These are phyloP conservation scores for Alternaria triticimaculans DNA, from an alignment of 2,329 filamentous ascomycete species.

Conservation along the genomic window DNA sequence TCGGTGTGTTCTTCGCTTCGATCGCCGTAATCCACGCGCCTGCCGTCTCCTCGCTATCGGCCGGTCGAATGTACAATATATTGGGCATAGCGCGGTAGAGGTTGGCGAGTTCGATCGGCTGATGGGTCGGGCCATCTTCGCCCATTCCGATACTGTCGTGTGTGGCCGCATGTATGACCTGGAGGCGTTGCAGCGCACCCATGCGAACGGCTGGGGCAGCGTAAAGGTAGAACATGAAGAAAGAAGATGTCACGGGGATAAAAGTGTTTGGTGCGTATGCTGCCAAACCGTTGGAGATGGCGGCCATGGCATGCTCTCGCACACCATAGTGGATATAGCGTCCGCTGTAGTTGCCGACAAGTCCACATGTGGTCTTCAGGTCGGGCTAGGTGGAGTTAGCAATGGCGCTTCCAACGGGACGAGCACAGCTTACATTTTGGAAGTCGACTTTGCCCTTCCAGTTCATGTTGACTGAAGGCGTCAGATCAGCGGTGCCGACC, in stretches of 20 bases:
- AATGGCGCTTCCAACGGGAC: accelerated
- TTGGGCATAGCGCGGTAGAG: constrained; percentile 70
- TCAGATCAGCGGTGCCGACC: constrained; percentile 69
- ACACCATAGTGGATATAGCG: constrained; percentile 57
- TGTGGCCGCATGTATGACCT: constrained; percentile 66
- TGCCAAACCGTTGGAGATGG: constrained; percentile 62
- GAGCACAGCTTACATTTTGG: constrained; percentile 39
- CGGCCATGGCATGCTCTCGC: constrained; percentile 46
- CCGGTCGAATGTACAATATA: constrained; percentile 65
- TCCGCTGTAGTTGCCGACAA: constrained; percentile 62
- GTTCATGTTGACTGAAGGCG: constrained; percentile 59
- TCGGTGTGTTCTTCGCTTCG: constrained; percentile 48
- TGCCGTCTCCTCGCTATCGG: constrained; percentile 63
- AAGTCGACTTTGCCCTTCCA: constrained; percentile 55
- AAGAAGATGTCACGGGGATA: constrained; percentile 62
- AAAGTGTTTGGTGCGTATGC: constrained; percentile 56
- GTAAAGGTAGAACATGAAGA: constrained; percentile 70
- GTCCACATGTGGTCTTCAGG: constrained; percentile 50
- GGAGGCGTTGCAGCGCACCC: constrained; percentile 63
- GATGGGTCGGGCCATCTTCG: constrained; percentile 68
- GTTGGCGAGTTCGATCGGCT: constrained; percentile 63
- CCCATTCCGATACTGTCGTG: constrained; percentile 63
- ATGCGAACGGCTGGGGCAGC: constrained; percentile 66
- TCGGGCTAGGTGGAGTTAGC: constrained; percentile 28
- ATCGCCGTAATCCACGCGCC: constrained; percentile 62